phyloP scores from a whole-genome alignment of 148 eudicot genomes.

The Vaccinium corymbosum region DNA sequence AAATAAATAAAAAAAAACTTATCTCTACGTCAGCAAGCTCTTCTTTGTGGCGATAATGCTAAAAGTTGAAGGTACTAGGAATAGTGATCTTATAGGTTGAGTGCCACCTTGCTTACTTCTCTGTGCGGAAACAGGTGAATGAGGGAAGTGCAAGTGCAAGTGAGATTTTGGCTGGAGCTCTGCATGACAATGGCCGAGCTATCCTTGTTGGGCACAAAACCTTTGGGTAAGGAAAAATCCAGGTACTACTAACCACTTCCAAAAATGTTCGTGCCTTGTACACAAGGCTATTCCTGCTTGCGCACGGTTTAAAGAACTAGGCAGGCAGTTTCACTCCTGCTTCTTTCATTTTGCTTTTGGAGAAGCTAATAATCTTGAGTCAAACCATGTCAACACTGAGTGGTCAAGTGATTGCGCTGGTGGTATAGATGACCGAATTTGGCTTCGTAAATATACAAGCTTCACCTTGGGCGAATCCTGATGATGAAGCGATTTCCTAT shows the following conservation, averaged over 20 bases:
- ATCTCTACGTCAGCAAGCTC: background rate
- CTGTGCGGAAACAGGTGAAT: conserved; percentile 57
- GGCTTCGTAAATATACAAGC: no score
- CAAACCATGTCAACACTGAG: background rate
- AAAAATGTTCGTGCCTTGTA: background rate
- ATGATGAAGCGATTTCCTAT: no score
- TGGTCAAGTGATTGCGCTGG: no score
- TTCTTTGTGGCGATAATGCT: background rate
- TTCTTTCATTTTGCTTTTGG: background rate
- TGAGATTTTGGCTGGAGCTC: conserved; percentile 92
- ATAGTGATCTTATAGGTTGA: background rate
- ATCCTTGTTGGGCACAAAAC: conserved; percentile 82
- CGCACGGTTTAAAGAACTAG: background rate
- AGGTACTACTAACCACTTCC: conserved; percentile 37
- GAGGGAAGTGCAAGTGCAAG: conserved; percentile 99
- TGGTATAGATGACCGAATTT: no score
- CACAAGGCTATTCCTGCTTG: background rate
- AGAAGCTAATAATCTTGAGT: background rate
- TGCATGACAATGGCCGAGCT: conserved; percentile 93
- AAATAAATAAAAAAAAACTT: background rate
- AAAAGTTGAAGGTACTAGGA: background rate
- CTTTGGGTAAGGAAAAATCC: conserved; percentile 92
- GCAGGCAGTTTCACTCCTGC: background rate
- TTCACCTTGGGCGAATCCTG: no score
- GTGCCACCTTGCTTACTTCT: background rate